Evolutionary conservation across 2,329 filamentous ascomycete species (phyloP).

Genomic region (Ophidiomyces ophidiicola): DNA sequence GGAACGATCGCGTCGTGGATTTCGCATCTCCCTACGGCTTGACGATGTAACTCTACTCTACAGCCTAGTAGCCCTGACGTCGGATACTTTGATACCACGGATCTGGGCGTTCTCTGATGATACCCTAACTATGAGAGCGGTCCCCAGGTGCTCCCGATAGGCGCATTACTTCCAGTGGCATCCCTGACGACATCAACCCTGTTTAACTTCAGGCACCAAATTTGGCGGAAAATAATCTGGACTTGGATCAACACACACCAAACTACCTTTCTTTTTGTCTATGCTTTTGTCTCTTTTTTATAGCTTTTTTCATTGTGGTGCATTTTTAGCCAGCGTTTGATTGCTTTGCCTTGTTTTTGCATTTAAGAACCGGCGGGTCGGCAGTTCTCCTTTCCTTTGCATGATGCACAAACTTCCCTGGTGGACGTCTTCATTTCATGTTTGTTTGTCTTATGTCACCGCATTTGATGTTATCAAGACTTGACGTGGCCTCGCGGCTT

Average conservation of each 20-base stretch:
- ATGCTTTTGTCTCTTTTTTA: conserved; percentile 32
- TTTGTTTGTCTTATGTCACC: conserved; percentile 23
- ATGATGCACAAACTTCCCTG: conserved; percentile 21
- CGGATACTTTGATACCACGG: conserved; percentile 12
- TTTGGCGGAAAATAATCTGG: conserved; percentile 10
- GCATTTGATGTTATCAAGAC: conserved; percentile 38
- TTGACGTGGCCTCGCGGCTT: conserved; percentile 39
- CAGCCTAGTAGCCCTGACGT: conserved; percentile 12
- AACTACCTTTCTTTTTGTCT: too few species aligned
- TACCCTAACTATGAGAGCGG: conserved; percentile 21
- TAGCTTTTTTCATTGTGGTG: conserved; percentile 33
- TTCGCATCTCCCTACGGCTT: conserved; percentile 60
- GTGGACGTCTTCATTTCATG: conserved; percentile 24
- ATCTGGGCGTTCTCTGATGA: conserved; percentile 15
- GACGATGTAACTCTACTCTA: conserved; percentile 53
- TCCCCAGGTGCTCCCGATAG: conserved; percentile 5
- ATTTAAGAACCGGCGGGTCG: conserved; percentile 38
- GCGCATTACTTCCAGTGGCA: conserved; percentile 33
- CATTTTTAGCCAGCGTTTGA: conserved; percentile 40
- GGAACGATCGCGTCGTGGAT: conserved; percentile 67
- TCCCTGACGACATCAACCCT: conserved; percentile 43
- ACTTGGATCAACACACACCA: conserved; percentile 18
- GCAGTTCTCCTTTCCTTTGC: conserved; percentile 26
- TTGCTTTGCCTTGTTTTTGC: conserved; percentile 24
- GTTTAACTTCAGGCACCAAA: conserved; percentile 26